Percentiles rank a stretch among this genome's conserved stretches.
phyloP scores from a whole-genome alignment of 176 grass and related monocot genomes.

The Tillandsia fasciculata region DNA sequence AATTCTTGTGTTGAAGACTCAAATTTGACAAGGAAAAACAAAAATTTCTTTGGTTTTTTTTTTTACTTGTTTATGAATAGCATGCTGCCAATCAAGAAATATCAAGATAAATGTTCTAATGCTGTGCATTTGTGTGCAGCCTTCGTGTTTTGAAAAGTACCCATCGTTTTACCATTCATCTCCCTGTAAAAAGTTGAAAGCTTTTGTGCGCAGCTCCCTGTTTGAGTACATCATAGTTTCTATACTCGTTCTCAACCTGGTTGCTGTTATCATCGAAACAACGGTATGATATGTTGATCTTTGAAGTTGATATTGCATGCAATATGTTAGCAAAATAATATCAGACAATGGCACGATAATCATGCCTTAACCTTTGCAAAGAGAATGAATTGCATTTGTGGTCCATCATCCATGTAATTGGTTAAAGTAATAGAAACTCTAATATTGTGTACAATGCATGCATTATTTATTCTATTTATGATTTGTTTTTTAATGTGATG shows the following conservation, averaged over 20 bases:
- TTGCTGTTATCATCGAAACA: constrained; percentile 95
- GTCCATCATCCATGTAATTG: too few relatives aligned
- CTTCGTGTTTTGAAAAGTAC: constrained; percentile 75
- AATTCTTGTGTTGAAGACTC: too few relatives aligned
- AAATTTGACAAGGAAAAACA: too few relatives aligned
- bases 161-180: constrained; percentile 73
- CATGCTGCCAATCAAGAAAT: neutral
- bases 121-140: constrained; percentile 50
- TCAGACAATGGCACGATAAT: too few relatives aligned
- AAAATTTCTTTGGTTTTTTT: constrained; percentile 11
- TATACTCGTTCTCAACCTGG: constrained; percentile 73
- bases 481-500: neutral
- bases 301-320: neutral
- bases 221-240: constrained; percentile 72
- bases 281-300: constrained; percentile 34
- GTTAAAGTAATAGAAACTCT: too few relatives aligned
- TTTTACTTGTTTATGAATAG: constrained; percentile 6
- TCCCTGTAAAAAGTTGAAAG: constrained; percentile 54
- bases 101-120: constrained; percentile 22
- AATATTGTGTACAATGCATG: too few relatives aligned
- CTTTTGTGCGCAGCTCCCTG: constrained; percentile 53
- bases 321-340: too few relatives aligned
- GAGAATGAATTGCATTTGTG: too few relatives aligned
- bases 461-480: neutral
- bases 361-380: too few relatives aligned